phyloP scores from a whole-genome alignment of 2,329 filamentous ascomycete species.

The Colletotrichum neosansevieriae region DNA sequence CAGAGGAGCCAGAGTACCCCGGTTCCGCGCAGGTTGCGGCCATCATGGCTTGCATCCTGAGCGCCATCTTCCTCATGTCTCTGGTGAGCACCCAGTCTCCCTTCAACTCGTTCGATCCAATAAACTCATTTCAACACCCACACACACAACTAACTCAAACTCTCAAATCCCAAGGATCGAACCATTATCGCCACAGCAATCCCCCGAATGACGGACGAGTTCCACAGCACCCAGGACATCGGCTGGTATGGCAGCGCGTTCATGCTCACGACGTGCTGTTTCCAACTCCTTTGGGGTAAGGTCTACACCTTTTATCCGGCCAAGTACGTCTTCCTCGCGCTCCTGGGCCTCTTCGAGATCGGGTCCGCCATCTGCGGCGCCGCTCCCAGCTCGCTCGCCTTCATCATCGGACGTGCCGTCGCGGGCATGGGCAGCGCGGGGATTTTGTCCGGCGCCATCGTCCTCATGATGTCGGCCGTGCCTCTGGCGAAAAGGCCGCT shows the following conservation, averaged over 20 bases:
- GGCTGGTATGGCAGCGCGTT: constrained; percentile 49
- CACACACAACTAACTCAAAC: too few species aligned
- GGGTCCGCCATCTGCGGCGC: constrained; percentile 49
- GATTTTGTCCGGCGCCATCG: constrained; percentile 61
- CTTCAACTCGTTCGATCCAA: too few species aligned
- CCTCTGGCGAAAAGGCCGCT: constrained; percentile 48
- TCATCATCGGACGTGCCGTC: constrained; percentile 54
- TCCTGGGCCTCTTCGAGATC: constrained; percentile 45
- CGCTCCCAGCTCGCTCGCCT: constrained; percentile 47
- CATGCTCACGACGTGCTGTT: constrained; percentile 46
- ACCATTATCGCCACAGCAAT: constrained; percentile 62
- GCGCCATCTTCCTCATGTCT: constrained; percentile 15
- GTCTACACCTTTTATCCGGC: constrained; percentile 46
- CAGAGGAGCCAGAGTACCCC: constrained; percentile 17
- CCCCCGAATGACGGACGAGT: constrained; percentile 50
- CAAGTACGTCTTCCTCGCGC: constrained; percentile 45
- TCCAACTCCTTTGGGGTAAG: constrained; percentile 48
- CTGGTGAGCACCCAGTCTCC: not conserved
- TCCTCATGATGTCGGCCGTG: constrained; percentile 61
- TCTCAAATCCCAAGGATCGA: constrained; percentile 48
- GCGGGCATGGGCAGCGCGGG: constrained; percentile 56
- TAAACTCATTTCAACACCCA: too few species aligned
- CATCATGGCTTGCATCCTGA: constrained; percentile 20
- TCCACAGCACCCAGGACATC: constrained; percentile 43
- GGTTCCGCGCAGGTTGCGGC: constrained; percentile 10